Conservation (phyloP, 176 grass and related monocot species). For the Themeda triandra region DNA sequence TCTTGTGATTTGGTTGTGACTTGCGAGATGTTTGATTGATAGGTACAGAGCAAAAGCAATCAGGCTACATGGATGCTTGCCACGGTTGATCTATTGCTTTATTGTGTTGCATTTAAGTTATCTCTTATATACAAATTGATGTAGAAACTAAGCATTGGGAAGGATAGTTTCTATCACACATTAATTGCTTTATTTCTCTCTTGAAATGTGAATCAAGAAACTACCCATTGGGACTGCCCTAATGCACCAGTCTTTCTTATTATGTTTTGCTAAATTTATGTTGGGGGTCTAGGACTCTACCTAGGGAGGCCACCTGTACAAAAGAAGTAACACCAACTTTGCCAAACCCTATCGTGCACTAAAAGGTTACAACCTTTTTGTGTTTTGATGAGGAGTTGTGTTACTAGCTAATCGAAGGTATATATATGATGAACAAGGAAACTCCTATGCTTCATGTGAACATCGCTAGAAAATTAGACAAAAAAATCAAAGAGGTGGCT, state of each 20-base stretch:
- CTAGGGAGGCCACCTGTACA: not conserved
- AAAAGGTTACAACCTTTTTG: conserved; percentile 11
- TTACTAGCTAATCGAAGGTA: not conserved
- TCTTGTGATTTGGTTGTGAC: too few relatives aligned
- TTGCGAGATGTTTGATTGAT: too few relatives aligned
- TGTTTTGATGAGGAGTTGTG: not conserved
- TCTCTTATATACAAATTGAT: too few relatives aligned
- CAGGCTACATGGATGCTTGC: too few relatives aligned
- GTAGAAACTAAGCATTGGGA: too few relatives aligned
- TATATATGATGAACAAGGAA: not conserved
- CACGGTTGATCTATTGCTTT: too few relatives aligned
- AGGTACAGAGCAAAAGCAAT: too few relatives aligned
- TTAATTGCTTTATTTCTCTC: too few relatives aligned
- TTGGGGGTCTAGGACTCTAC: not conserved
- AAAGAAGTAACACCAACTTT: not conserved
- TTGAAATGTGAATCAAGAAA: too few relatives aligned
- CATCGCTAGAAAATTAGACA: not conserved
- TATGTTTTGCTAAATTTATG: not conserved
- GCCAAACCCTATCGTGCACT: not conserved
- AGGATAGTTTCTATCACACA: too few relatives aligned
- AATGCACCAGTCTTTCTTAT: not conserved
- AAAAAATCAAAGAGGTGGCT: not conserved
- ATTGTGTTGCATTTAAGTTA: too few relatives aligned
- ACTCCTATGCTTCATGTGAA: not conserved
- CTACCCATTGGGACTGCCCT: too few relatives aligned